Conservation (phyloP, 2,329 filamentous ascomycete species). For the Penicillium crustosum region DNA sequence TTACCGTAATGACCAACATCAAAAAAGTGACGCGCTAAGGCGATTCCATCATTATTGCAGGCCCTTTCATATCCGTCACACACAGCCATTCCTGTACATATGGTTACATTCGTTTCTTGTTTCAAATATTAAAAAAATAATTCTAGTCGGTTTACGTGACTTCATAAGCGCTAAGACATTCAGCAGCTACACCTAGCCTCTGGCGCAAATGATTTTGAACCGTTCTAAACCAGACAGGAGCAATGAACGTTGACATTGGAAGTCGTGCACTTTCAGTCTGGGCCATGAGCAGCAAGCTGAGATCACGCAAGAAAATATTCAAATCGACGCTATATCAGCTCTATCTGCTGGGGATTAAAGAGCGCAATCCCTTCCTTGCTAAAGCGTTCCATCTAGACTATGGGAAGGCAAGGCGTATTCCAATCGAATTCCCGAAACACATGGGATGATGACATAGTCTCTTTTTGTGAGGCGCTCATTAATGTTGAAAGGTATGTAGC, state of each 20-base stretch:
- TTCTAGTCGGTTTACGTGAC: too few relatives aligned
- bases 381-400: slow-evolving; percentile 23
- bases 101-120: too few relatives aligned
- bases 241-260: neutral
- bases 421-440: slow-evolving; percentile 24
- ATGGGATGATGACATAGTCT: slow-evolving; percentile 28
- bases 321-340: slow-evolving; percentile 27
- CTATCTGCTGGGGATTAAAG: slow-evolving; percentile 21
- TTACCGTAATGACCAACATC: too few relatives aligned
- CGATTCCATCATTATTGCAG: too few relatives aligned
- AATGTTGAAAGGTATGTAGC: slow-evolving; percentile 25
- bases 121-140: too few relatives aligned
- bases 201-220: neutral
- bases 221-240: neutral
- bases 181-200: neutral
- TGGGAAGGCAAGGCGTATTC: slow-evolving; percentile 24
- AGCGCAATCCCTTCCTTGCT: slow-evolving; percentile 18
- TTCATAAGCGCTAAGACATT: too few relatives aligned
- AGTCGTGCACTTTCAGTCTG: neutral
- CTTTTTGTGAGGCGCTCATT: slow-evolving; percentile 27
- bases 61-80: too few relatives aligned
- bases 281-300: neutral
- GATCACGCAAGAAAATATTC: slow-evolving; percentile 19
- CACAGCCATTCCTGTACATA: too few relatives aligned
- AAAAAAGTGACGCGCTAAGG: too few relatives aligned